Conservation (phyloP, 768 basidiomycete species). For the Suillus alpinus region DNA sequence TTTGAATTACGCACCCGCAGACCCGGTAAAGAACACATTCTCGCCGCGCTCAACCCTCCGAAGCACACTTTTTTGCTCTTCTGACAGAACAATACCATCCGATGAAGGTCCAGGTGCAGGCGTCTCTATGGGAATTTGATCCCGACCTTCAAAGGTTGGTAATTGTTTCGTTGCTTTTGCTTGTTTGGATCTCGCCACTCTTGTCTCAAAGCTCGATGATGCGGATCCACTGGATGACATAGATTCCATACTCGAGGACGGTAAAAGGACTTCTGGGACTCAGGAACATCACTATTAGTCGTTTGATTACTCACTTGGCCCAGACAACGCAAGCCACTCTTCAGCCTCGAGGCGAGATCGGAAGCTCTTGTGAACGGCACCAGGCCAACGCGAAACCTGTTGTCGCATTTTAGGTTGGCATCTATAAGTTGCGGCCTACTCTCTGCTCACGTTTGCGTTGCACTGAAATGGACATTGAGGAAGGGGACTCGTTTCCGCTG, state of each 20-base stretch:
- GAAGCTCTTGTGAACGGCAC: constrained; percentile 54
- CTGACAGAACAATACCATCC: constrained; percentile 40
- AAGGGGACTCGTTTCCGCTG: not conserved
- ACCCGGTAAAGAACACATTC: constrained; percentile 85
- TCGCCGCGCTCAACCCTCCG: constrained; percentile 52
- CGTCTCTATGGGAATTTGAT: not conserved
- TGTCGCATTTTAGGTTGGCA: constrained; percentile 1
- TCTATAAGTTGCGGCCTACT: too few relatives aligned
- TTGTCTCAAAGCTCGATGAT: not conserved
- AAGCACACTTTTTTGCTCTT: constrained; percentile 51
- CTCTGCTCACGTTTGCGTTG: constrained; percentile 38
- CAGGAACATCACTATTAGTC: not conserved
- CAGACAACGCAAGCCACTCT: constrained; percentile 39
- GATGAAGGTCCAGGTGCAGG: not conserved
- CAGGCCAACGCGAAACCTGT: constrained; percentile 55
- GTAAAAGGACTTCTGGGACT: not conserved
- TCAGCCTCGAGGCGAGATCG: constrained; percentile 42
- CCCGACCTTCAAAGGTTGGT: not conserved
- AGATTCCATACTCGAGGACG: not conserved
- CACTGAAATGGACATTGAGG: constrained; percentile 34
- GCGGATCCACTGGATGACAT: not conserved
- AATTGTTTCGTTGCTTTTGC: not conserved
- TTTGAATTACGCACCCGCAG: constrained; percentile 53
- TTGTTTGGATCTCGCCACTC: not conserved
- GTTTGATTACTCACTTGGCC: constrained; percentile 16